Evolutionary conservation across 1,139 yeast genomes (phyloP), one percentile per base, ranked within the genome.

Genomic region (Magnusiomyces fungicola): DNA sequence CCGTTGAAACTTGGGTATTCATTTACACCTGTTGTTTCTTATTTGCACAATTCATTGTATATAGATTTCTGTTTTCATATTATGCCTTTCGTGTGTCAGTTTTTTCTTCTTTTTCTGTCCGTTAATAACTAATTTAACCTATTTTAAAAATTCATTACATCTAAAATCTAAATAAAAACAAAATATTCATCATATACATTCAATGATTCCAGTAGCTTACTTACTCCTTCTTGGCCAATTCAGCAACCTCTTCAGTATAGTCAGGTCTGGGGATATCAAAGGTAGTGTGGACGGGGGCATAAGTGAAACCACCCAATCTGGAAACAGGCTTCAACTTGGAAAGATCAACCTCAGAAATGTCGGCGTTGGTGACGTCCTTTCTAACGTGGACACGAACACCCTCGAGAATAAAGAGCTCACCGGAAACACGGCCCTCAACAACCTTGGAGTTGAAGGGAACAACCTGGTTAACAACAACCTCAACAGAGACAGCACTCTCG

Each of bases 401-500:
- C 60, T 80, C 83, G 7, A 78, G 69, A 48, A 78, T 66, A 37
- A 68, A 62, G 18, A 74, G 58, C 0, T 69, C 65, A 2, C 80
- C 79, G 0, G 78, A 67, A 14, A 61, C 62, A 41, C 60, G 63
- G 1, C 61, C 65, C 2, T 75, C 70, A 3, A n/a, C n/a, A 9
- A 51, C 47, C 53, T 68, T 72, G 6, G 82, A 74, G 18, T 55
- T 64, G 74, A 76, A 76, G 21, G 71, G 74, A 56, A 75, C 79
- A 18, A 60, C 55, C 48, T 69, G 67, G 19, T 75, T 53, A 30
- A 79, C 63, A 58, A 74, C 77, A 32, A 75, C 79, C 61, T 80
- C 86, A 16, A 80, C 59, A 3, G 82, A 75, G 56, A 80, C 79
- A 1, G 80, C 82, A 38, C 80, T 73, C 56, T 80, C 85, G 0